These are phyloP conservation scores for Sporothrix luriei DNA, from an alignment of 2,329 filamentous ascomycete genomes.

Conservation along the genomic window DNA sequence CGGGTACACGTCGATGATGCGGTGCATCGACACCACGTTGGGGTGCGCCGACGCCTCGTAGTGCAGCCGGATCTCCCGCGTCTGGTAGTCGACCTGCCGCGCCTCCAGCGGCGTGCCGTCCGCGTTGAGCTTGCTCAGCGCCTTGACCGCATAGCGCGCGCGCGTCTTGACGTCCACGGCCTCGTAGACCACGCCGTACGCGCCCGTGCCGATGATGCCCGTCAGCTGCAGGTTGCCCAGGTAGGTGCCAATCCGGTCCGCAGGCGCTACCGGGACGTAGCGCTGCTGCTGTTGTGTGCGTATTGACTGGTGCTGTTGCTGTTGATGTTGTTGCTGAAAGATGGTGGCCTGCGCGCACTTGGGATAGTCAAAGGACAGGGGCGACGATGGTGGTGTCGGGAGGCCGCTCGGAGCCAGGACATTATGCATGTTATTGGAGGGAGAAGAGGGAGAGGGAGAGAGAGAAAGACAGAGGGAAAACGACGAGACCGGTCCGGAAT, in stretches of 20 bases:
- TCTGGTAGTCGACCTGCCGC: constrained; percentile 86
- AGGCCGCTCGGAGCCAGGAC: constrained; percentile 57
- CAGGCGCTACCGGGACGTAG: constrained; percentile 65
- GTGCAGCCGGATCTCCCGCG: constrained; percentile 89
- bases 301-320: constrained; percentile 43
- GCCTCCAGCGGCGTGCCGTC: constrained; percentile 73
- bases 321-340: constrained; percentile 42
- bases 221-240: constrained; percentile 83
- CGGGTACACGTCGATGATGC: constrained; percentile 87
- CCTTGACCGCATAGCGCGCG: constrained; percentile 91
- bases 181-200: constrained; percentile 94
- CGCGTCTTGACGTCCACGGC: constrained; percentile 81
- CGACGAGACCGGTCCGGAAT: constrained; percentile 10
- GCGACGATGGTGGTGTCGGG: constrained; percentile 61
- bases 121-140: constrained; percentile 84
- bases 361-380: constrained; percentile 53
- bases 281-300: constrained; percentile 42
- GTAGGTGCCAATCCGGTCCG: constrained; percentile 82
- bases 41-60: constrained; percentile 84
- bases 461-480: constrained; percentile 11
- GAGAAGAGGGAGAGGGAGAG: constrained; percentile 21
- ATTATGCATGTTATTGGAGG: constrained; percentile 59
- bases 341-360: constrained; percentile 49
- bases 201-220: constrained; percentile 85
- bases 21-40: constrained; percentile 90